Evolutionary conservation across 2,329 filamentous ascomycete species (phyloP).

Genomic region (Dothistroma septosporum): DNA sequence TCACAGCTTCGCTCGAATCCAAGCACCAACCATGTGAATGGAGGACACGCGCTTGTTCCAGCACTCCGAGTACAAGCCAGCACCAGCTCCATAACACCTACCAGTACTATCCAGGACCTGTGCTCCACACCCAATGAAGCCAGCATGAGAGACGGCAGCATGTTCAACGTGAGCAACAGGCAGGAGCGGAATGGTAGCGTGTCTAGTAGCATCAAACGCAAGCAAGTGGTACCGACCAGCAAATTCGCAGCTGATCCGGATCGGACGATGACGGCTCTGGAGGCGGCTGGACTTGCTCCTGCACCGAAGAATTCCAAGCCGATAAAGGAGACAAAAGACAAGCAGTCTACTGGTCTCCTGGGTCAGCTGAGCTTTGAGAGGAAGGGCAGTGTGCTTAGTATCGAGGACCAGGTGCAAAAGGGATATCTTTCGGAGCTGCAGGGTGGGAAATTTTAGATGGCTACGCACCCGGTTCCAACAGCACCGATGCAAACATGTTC

Average conservation of each 20-base stretch:
- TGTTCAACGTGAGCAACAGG: background rate
- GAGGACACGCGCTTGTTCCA: background rate
- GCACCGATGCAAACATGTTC: background rate
- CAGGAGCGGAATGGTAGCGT: background rate
- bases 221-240: background rate
- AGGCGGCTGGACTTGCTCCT: conserved; percentile 1
- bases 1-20: conserved; percentile 1
- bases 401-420: conserved; percentile 1
- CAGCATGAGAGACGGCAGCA: background rate
- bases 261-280: conserved; percentile 1
- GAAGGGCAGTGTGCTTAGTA: background rate
- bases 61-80: background rate
- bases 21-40: background rate
- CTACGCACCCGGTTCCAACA: background rate
- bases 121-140: background rate
- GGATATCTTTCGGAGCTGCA: background rate
- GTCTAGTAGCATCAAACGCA: background rate
- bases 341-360: background rate
- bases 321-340: background rate
- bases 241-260: background rate
- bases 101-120: background rate
- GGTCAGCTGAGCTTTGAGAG: conserved; percentile 3
- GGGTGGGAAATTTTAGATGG: background rate
- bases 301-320: background rate
- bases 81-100: background rate